Percentiles rank a stretch among this genome's conserved stretches.
phyloP scores from a whole-genome alignment of 371 early-diverging fungal genomes.

The Actinomortierella wolfii region DNA sequence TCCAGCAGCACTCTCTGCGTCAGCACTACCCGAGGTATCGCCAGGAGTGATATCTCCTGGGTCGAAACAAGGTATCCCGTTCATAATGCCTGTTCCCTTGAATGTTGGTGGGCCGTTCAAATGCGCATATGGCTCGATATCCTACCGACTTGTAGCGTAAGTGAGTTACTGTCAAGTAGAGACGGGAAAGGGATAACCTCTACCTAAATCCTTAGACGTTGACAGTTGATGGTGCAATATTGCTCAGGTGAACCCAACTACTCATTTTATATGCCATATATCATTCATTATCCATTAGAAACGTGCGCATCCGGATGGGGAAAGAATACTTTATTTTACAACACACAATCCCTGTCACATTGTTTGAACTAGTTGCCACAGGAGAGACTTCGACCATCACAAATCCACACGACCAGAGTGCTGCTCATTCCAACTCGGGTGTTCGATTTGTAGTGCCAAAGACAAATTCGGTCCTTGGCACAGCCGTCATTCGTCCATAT shows the following conservation, averaged over 20 bases:
- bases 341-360: conserved; percentile 21
- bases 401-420: too few relatives aligned
- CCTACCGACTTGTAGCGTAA: conserved; percentile 33
- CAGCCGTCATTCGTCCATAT: conserved; percentile 30
- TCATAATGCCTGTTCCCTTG: conserved; percentile 33
- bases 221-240: too few relatives aligned
- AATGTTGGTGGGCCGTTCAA: conserved; percentile 33
- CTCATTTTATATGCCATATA: too few relatives aligned
- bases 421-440: conserved; percentile 4
- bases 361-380: conserved; percentile 36
- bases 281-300: too few relatives aligned
- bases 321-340: conserved; percentile 29
- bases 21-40: too few relatives aligned
- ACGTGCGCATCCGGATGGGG: conserved; percentile 28
- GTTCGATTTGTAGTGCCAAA: conserved; percentile 34
- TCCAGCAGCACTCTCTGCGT: too few relatives aligned
- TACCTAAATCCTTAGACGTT: too few relatives aligned
- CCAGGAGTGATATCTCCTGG: conserved; percentile 29
- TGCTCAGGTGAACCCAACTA: too few relatives aligned
- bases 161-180: conserved; percentile 4
- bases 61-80: conserved; percentile 22
- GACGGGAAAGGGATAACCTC: too few relatives aligned
- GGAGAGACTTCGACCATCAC: too few relatives aligned
- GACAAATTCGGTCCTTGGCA: conserved; percentile 35
- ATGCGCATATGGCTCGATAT: conserved; percentile 27